These are phyloP conservation scores for Oidium heveae DNA, from an alignment of 2,329 filamentous ascomycete species.

Conservation along the genomic window DNA sequence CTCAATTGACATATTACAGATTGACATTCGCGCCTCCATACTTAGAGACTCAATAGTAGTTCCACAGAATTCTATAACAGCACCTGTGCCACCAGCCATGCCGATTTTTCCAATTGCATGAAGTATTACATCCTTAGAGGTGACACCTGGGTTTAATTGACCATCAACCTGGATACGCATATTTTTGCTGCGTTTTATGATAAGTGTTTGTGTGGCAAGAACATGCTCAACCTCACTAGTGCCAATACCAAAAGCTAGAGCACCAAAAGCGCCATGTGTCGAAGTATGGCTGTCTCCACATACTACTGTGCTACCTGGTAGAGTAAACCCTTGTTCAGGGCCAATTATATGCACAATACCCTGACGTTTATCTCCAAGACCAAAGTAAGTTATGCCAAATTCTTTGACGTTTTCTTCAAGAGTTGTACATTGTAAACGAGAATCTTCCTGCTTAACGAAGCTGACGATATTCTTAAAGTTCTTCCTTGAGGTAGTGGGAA, in stretches of 20 bases:
- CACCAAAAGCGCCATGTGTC: slow-evolving; percentile 88
- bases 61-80: slow-evolving; percentile 92
- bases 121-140: slow-evolving; percentile 85
- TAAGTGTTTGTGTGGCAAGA: slow-evolving; percentile 81
- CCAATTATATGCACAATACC: slow-evolving; percentile 98
- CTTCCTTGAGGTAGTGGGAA: slow-evolving; percentile 77
- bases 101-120: slow-evolving; percentile 85
- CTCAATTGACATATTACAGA: slow-evolving; percentile 99
- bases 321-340: slow-evolving; percentile 93
- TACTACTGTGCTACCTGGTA: slow-evolving; percentile 87
- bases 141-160: slow-evolving; percentile 69
- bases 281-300: slow-evolving; percentile 97
- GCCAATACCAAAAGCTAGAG: slow-evolving; percentile 88
- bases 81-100: slow-evolving; percentile 80
- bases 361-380: slow-evolving; percentile 84
- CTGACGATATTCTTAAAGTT: slow-evolving; percentile 78
- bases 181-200: slow-evolving; percentile 91
- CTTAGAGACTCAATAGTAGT: slow-evolving; percentile 72
- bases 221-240: slow-evolving; percentile 98
- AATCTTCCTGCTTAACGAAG: slow-evolving; percentile 90
- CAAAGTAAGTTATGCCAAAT: slow-evolving; percentile 92
- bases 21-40: slow-evolving; percentile 97
- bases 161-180: slow-evolving; percentile 95
- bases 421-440: slow-evolving; percentile 76
- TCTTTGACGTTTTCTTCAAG: slow-evolving; percentile 94